These are phyloP conservation scores for Aegilops bicornis DNA, from an alignment of 176 grass and related monocot genomes.

Conservation along the genomic window DNA sequence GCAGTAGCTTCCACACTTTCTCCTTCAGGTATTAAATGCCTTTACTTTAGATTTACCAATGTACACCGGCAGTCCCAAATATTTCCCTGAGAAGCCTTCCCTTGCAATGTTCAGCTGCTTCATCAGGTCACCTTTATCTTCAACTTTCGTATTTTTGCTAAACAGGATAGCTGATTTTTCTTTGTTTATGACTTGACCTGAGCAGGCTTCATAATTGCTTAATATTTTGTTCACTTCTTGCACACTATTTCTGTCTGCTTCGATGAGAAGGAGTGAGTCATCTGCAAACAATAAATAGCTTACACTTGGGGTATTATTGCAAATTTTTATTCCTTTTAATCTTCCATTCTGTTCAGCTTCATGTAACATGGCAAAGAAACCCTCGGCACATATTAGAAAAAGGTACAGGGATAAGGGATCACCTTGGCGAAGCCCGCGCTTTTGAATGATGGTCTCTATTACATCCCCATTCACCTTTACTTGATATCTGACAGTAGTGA, in stretches of 20 bases:
- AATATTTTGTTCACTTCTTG: not conserved
- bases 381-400: too few species aligned
- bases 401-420: too few species aligned
- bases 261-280: not conserved
- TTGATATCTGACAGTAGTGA: too few species aligned
- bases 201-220: not conserved
- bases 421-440: too few species aligned
- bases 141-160: not conserved
- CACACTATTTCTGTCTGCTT: not conserved
- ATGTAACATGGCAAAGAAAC: too few species aligned
- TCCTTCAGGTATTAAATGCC: not conserved
- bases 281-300: not conserved
- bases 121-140: not conserved
- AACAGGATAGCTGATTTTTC: not conserved
- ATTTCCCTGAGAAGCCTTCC: not conserved
- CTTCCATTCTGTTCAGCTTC: not conserved
- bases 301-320: not conserved
- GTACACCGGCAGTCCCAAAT: not conserved
- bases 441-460: too few species aligned
- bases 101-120: not conserved
- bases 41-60: not conserved
- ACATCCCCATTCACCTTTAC: not conserved
- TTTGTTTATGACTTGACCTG: not conserved
- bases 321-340: not conserved
- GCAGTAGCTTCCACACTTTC: not conserved